These are phyloP conservation scores for Trametes meyenii DNA, from an alignment of 768 basidiomycete genomes.

Conservation along the genomic window DNA sequence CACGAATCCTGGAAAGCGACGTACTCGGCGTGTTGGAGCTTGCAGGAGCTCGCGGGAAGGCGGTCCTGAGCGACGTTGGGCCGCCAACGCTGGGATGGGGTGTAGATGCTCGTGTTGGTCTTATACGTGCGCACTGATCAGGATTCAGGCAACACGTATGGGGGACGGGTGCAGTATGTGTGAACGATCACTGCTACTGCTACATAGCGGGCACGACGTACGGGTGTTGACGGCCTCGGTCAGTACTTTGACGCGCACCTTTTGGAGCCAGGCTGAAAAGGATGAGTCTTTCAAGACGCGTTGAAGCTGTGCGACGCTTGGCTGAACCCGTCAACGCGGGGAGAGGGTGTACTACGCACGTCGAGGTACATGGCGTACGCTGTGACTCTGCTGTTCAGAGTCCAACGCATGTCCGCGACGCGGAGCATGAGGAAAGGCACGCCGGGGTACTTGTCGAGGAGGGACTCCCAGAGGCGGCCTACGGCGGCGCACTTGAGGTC, in stretches of 20 bases:
- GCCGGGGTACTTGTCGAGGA: conserved; percentile 19
- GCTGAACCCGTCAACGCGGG: neutral
- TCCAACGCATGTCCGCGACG: conserved; percentile 22
- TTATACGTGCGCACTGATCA: conserved; percentile 11
- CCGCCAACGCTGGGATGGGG: conserved; percentile 15
- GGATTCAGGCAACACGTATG: too few species aligned
- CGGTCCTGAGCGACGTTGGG: conserved; percentile 13
- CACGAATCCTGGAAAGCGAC: conserved; percentile 5
- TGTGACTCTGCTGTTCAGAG: conserved; percentile 19
- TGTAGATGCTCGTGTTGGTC: conserved; percentile 16
- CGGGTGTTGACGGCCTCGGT: conserved; percentile 15
- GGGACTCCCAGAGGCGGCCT: conserved; percentile 18
- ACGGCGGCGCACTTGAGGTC: conserved; percentile 17
- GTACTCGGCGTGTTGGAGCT: conserved; percentile 16
- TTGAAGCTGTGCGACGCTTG: conserved; percentile 7
- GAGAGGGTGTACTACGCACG: conserved; percentile 1
- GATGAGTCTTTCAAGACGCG: conserved; percentile 10
- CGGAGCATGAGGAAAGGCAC: conserved; percentile 17
- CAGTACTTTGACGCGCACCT: conserved; percentile 5
- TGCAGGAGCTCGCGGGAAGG: conserved; percentile 16
- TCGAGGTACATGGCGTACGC: conserved; percentile 20
- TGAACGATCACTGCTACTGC: neutral
- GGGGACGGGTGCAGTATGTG: neutral
- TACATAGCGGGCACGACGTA: neutral
- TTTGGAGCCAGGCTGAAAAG: conserved; percentile 14